Percentiles rank a stretch among this genome's conserved stretches.
Evolutionary conservation across 73 alveolate genomes (phyloP).

Genomic region (Stentor coeruleus): DNA sequence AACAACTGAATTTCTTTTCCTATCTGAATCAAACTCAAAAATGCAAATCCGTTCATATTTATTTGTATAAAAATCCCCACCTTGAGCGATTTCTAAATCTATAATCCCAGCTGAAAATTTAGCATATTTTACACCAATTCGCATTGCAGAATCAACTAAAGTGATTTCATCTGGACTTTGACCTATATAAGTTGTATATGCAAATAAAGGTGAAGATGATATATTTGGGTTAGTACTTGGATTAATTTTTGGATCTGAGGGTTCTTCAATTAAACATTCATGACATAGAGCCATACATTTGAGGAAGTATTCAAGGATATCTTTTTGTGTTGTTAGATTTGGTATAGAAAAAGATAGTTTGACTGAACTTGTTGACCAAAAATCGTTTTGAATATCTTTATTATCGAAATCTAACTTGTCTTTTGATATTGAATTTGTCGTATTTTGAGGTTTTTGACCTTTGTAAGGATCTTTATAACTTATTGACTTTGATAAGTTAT

Average conservation of each 20-base stretch:
- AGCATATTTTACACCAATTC: slow-evolving; percentile 60
- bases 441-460: background rate
- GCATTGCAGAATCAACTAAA: slow-evolving; percentile 38
- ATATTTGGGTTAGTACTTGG: too few species aligned
- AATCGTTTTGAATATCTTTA: slow-evolving; percentile 75
- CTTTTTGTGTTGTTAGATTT: slow-evolving; percentile 19
- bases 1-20: slow-evolving; percentile 92
- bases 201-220: too few species aligned
- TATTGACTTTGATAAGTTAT: too few species aligned
- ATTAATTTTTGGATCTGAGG: slow-evolving; percentile 26
- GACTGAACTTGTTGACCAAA: slow-evolving; percentile 21
- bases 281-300: slow-evolving; percentile 57
- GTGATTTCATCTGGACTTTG: slow-evolving; percentile 30
- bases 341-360: slow-evolving; percentile 25
- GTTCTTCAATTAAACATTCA: slow-evolving; percentile 45
- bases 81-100: background rate
- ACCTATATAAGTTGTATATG: slow-evolving; percentile 19
- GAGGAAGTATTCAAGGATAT: slow-evolving; percentile 36
- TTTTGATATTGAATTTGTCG: background rate
- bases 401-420: slow-evolving; percentile 36
- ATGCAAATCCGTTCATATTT: slow-evolving; percentile 62
- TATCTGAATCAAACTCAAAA: slow-evolving; percentile 88
- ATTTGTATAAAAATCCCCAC: slow-evolving; percentile 16
- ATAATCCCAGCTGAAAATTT: background rate
- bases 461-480: too few species aligned